phyloP scores from a whole-genome alignment of 257 asterid species.

The Leonotis leonurus region DNA sequence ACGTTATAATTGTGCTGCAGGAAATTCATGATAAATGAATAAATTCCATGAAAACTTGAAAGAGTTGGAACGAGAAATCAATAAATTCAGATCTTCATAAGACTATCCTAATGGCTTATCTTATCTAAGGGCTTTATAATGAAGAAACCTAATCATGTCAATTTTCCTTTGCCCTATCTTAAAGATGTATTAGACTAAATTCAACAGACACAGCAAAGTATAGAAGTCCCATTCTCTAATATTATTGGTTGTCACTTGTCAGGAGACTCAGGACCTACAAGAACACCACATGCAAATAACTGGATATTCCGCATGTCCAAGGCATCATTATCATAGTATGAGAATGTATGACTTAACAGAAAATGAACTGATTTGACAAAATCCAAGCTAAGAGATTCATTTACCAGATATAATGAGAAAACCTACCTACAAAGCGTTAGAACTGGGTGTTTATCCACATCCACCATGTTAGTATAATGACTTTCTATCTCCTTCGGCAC shows the following conservation, averaged over 20 bases:
- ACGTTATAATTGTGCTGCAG: constrained; percentile 75
- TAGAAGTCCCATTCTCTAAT: background rate
- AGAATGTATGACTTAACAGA: constrained; percentile 1
- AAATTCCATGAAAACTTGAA: constrained; percentile 12
- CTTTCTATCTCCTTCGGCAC: constrained; percentile 70
- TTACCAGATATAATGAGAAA: constrained; percentile 14
- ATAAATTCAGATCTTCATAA: constrained; percentile 9
- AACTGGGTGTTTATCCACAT: constrained; percentile 84
- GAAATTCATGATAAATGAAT: constrained; percentile 18
- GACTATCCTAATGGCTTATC: constrained; percentile 1
- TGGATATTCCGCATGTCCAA: background rate
- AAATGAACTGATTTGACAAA: constrained; percentile 6
- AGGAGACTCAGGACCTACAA: constrained; percentile 7
- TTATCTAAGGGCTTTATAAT: background rate
- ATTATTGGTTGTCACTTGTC: background rate
- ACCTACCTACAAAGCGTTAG: constrained; percentile 67
- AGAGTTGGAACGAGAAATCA: background rate
- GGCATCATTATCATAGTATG: background rate
- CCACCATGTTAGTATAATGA: constrained; percentile 43
- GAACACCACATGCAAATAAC: background rate
- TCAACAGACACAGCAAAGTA: constrained; percentile 4
- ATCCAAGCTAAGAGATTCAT: constrained; percentile 4
- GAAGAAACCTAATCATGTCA: background rate
- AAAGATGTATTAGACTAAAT: background rate
- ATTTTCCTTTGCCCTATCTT: background rate